Percentiles rank a stretch among this genome's conserved stretches.
Conservation (phyloP, 2,329 filamentous ascomycete genomes). For the Claviceps humidiphila region DNA sequence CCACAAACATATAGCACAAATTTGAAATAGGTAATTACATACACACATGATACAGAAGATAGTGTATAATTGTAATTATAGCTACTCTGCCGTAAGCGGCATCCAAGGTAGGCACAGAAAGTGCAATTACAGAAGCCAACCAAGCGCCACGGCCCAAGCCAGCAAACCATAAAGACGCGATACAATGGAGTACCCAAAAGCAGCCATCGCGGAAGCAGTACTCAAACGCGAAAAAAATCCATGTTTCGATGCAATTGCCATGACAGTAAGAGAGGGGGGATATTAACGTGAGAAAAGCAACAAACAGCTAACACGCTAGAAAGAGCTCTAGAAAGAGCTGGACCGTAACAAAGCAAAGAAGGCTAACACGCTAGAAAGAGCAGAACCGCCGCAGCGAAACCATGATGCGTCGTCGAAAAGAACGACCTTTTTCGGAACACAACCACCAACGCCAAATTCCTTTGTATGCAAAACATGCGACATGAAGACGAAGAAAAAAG, state of each 20-base stretch:
- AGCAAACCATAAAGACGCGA: background rate
- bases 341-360: no score
- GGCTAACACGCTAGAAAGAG: background rate
- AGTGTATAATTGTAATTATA: background rate
- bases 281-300: background rate
- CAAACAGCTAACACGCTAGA: no score
- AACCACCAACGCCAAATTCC: conserved; percentile 2
- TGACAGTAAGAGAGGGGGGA: background rate
- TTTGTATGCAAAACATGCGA: background rate
- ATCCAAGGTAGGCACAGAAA: background rate
- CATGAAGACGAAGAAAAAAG: background rate
- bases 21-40: no score
- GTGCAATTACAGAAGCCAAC: background rate
- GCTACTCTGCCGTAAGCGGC: background rate
- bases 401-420: no score
- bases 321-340: no score
- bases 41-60: background rate
- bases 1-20: no score
- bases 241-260: background rate
- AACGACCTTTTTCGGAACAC: background rate
- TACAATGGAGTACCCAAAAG: background rate
- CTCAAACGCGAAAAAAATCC: background rate
- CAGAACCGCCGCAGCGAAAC: background rate
- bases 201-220: background rate
- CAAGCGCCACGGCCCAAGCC: background rate